A percentile compares a stretch with the other conserved stretches of the same genome.
Conservation (phyloP, 2,329 filamentous ascomycete species). For the Beauveria sp. region DNA sequence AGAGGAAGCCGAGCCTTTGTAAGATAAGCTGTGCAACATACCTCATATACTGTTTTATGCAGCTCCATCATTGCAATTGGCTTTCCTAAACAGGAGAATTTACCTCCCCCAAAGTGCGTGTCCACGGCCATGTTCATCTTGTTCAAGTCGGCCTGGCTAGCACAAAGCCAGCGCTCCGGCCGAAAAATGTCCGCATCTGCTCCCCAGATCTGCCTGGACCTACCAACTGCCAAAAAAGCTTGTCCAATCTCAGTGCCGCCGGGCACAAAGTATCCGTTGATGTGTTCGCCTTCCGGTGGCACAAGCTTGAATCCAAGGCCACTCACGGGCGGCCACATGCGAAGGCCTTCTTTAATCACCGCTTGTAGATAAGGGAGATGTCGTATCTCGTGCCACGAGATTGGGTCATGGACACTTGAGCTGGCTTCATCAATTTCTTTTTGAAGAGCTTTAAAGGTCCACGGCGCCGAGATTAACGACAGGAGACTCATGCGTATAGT, state of each 20-base stretch:
- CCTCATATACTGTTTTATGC: constrained; percentile 40
- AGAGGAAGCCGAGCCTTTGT: neutral
- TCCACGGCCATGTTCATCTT: constrained; percentile 32
- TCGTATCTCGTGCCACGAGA: constrained; percentile 41
- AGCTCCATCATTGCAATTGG: constrained; percentile 40
- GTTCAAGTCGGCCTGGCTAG: constrained; percentile 21
- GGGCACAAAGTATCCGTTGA: constrained; percentile 43
- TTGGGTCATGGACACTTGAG: constrained; percentile 25
- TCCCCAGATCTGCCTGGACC: constrained; percentile 41
- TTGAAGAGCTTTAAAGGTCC: constrained; percentile 31
- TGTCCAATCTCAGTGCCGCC: constrained; percentile 45
- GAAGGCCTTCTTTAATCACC: constrained; percentile 48
- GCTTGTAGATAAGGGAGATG: constrained; percentile 47
- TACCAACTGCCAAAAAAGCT: constrained; percentile 47
- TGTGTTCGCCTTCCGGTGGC: constrained; percentile 41
- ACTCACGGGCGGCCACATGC: constrained; percentile 46
- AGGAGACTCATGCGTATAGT: constrained; percentile 44
- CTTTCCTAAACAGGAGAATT: constrained; percentile 38
- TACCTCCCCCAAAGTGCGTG: constrained; percentile 38
- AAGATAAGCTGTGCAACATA: constrained; percentile 17
- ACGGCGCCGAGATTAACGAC: constrained; percentile 38
- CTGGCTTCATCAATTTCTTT: constrained; percentile 37
- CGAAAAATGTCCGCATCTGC: constrained; percentile 42
- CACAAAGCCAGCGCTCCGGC: constrained; percentile 47
- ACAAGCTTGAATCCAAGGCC: constrained; percentile 45